Conservation (phyloP, 2,329 filamentous ascomycete species). For the Pseudogymnoascus sp. region DNA sequence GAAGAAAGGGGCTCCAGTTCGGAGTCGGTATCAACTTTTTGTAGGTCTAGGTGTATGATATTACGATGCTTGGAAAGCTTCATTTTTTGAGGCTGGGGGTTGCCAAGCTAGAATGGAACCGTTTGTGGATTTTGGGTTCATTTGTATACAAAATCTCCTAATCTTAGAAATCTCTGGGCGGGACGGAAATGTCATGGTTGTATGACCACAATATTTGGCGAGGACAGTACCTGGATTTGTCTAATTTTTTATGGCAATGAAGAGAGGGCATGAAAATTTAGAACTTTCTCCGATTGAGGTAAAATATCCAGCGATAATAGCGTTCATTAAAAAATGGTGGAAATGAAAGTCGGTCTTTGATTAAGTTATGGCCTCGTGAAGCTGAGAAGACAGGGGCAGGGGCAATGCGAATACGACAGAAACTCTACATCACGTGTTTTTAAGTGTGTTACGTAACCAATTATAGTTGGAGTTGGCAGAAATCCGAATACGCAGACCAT, state of each 20-base stretch:
- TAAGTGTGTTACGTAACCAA: not conserved
- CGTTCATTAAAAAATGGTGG: not conserved
- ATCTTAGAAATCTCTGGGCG: constrained; percentile 2
- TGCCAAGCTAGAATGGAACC: constrained; percentile 2
- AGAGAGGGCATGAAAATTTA: not conserved
- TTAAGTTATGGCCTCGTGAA: not conserved
- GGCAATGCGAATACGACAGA: constrained; percentile 1
- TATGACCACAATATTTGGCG: not conserved
- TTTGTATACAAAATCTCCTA: constrained; percentile 6
- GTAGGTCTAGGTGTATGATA: constrained; percentile 33
- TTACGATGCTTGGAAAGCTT: not conserved
- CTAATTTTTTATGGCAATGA: not conserved
- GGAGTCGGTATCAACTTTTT: constrained; percentile 96
- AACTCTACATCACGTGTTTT: not conserved
- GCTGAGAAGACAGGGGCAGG: not conserved
- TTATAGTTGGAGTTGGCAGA: not conserved
- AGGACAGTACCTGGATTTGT: not conserved
- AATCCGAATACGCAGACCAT: not conserved
- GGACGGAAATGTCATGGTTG: not conserved
- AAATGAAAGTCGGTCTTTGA: not conserved
- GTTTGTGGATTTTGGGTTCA: not conserved
- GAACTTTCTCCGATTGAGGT: not conserved
- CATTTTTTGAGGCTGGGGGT: not conserved
- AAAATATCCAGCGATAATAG: not conserved
- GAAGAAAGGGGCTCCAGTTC: constrained; percentile 83